Conservation (phyloP, 2,329 filamentous ascomycete genomes). For the Onygenales sp. region DNA sequence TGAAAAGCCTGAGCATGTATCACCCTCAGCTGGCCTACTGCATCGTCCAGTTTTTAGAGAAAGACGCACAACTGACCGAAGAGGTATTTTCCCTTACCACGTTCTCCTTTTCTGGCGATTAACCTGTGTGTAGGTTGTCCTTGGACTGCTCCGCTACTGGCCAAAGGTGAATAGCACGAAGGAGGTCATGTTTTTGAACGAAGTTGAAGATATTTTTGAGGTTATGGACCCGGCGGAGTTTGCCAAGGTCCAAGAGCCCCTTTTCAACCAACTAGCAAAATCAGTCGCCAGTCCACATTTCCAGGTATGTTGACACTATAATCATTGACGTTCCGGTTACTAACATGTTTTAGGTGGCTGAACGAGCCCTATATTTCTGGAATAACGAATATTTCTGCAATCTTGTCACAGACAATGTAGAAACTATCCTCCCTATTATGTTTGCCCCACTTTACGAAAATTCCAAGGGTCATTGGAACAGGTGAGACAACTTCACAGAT, state of each 20-base stretch:
- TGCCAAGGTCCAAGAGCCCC: conserved; percentile 92
- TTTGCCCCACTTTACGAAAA: conserved; percentile 98
- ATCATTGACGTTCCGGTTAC: conserved; percentile 3
- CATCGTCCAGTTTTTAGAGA: conserved; percentile 97
- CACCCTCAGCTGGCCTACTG: conserved; percentile 97
- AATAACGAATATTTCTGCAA: conserved; percentile 99
- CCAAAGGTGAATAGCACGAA: conserved; percentile 99
- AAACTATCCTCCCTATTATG: conserved; percentile 98
- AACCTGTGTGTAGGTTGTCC: conserved; percentile 59
- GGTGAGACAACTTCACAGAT: conserved; percentile 46
- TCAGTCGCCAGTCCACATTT: conserved; percentile 98
- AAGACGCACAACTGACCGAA: conserved; percentile 93
- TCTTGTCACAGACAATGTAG: conserved; percentile 95
- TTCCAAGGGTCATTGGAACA: conserved; percentile 98
- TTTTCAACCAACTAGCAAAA: conserved; percentile 96
- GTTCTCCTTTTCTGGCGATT: neutral
- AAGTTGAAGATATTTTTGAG: conserved; percentile 98
- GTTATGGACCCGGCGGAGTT: conserved; percentile 99
- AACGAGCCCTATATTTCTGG: conserved; percentile 97
- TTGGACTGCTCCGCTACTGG: conserved; percentile 93
- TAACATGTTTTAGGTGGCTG: conserved; percentile 56
- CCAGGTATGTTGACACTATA: conserved; percentile 46
- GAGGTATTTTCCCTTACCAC: conserved; percentile 51
- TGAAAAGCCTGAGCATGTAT: conserved; percentile 99
- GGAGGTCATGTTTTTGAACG: conserved; percentile 99